These are phyloP conservation scores for Sarocladium strictum DNA, from an alignment of 2,329 filamentous ascomycete species.

Conservation along the genomic window DNA sequence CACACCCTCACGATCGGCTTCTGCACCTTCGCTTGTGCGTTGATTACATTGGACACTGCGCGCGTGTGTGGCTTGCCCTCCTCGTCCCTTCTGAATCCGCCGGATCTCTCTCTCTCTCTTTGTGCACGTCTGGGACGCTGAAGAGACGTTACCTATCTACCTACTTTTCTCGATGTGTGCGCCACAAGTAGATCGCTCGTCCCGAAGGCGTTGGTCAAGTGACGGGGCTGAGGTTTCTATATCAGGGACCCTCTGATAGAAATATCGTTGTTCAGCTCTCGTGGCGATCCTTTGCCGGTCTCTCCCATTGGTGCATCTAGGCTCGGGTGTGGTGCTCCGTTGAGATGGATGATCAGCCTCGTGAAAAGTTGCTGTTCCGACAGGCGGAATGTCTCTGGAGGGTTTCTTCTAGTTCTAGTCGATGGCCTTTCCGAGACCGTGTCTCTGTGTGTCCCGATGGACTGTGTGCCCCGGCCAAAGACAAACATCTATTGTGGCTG, in stretches of 20 bases:
- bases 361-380: not conserved
- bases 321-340: not conserved
- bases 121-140: too few relatives aligned
- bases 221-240: not conserved
- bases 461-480: not conserved
- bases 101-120: not conserved
- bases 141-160: too few relatives aligned
- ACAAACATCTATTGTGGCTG: not conserved
- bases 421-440: not conserved
- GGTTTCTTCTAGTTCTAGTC: not conserved
- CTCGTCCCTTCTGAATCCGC: not conserved
- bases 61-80: not conserved
- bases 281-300: not conserved
- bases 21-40: not conserved
- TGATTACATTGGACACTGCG: not conserved
- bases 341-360: not conserved
- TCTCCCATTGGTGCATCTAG: not conserved
- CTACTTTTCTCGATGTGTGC: too few relatives aligned
- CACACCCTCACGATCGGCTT: not conserved
- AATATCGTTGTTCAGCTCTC: not conserved
- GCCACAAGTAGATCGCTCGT: not conserved
- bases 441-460: constrained; percentile 7
- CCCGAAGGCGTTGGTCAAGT: not conserved
- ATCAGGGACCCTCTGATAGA: not conserved
- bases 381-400: too few relatives aligned